phyloP scores from a whole-genome alignment of 441 rosid genomes.

The Syzygium syzygioides region DNA sequence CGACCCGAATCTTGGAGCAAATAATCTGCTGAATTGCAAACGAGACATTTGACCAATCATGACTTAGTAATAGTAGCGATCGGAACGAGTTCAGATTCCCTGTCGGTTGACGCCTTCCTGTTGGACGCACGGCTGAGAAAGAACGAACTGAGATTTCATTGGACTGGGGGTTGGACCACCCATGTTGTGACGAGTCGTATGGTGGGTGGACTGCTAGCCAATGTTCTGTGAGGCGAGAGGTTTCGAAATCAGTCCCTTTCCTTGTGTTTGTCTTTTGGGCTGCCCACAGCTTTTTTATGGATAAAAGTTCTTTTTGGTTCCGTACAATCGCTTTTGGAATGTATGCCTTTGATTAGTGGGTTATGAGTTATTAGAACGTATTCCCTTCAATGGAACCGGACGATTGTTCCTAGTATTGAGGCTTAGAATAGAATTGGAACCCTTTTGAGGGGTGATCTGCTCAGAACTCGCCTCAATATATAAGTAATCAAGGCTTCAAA shows the following conservation, averaged over 20 bases:
- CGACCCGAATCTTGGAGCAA: neutral
- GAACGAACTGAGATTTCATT: neutral
- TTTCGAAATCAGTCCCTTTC: neutral
- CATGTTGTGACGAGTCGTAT: neutral
- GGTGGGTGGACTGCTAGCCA: neutral
- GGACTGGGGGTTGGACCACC: neutral
- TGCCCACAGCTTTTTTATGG: accelerated
- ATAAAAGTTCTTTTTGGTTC: neutral
- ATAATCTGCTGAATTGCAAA: neutral
- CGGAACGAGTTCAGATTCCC: neutral
- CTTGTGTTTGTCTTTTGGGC: neutral
- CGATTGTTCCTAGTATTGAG: neutral
- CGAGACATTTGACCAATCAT: neutral
- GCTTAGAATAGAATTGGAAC: neutral
- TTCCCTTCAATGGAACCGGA: neutral
- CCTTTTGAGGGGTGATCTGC: neutral
- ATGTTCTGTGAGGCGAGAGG: neutral
- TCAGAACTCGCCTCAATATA: neutral
- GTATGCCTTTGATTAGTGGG: no score
- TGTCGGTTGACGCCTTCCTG: neutral
- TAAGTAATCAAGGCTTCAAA: neutral
- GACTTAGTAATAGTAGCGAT: neutral
- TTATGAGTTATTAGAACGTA: neutral
- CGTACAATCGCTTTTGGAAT: neutral
- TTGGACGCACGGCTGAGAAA: neutral